These are phyloP conservation scores for Fraxinus paxiana DNA, from an alignment of 305 asterid genomes.

Conservation along the genomic window DNA sequence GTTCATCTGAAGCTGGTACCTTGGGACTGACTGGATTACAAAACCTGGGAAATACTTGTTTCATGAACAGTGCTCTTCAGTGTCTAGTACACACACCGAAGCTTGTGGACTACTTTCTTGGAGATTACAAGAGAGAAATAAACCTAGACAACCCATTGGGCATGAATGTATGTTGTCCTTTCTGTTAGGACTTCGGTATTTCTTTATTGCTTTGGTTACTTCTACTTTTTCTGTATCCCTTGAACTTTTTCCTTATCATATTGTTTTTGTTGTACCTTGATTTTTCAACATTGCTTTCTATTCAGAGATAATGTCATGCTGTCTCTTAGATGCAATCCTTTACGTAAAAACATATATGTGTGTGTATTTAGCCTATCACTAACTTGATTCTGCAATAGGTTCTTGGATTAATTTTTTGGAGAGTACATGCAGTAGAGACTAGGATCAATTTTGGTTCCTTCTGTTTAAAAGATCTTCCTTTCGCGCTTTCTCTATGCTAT, in stretches of 20 bases:
- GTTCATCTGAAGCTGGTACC: conserved; percentile 69
- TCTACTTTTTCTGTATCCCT: neutral
- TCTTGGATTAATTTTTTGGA: conserved; percentile 13
- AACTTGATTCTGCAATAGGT: neutral
- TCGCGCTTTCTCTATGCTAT: conserved; percentile 26
- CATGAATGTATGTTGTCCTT: conserved; percentile 66
- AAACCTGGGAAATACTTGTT: conserved; percentile 94
- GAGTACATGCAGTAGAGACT: conserved; percentile 17
- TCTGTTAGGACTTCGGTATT: conserved; percentile 13
- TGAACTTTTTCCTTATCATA: neutral
- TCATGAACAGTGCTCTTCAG: conserved; percentile 94
- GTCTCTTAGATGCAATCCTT: neutral
- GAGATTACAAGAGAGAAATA: conserved; percentile 79
- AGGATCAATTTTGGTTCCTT: conserved; percentile 5
- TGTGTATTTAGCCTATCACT: conserved; percentile 6
- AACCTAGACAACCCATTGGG: conserved; percentile 86
- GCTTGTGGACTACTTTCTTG: conserved; percentile 96
- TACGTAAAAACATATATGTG: neutral
- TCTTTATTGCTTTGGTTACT: conserved; percentile 18
- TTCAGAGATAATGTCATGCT: conserved; percentile 10
- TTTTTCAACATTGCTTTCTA: neutral
- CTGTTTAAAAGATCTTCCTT: conserved; percentile 42
- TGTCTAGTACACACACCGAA: conserved; percentile 89
- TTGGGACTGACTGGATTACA: conserved; percentile 90
- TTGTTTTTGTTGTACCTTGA: neutral